phyloP scores from a whole-genome alignment of 2,329 filamentous ascomycete species.

The Alternaria conjuncta region DNA sequence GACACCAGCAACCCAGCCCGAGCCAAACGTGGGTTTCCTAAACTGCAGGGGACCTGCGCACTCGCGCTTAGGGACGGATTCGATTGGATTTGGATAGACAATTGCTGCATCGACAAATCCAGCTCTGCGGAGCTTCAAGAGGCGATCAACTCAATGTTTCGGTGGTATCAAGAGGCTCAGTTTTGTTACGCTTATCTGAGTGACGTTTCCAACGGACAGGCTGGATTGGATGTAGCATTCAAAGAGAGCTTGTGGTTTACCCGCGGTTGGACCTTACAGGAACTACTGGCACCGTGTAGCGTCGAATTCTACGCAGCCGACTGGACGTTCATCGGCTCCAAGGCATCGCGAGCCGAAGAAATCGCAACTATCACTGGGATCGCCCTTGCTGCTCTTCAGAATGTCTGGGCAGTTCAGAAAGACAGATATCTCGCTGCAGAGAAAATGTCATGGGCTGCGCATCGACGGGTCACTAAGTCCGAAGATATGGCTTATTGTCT shows the following conservation, averaged over 20 bases:
- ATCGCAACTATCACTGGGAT: background rate
- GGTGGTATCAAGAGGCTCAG: constrained; percentile 12
- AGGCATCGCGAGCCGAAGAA: background rate
- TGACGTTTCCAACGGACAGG: background rate
- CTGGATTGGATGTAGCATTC: background rate
- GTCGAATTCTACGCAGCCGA: constrained; percentile 8
- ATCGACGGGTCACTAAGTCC: background rate
- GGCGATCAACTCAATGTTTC: constrained; percentile 24
- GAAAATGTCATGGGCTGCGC: constrained; percentile 23
- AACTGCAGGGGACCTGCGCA: background rate
- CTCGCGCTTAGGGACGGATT: background rate
- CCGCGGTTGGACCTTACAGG: constrained; percentile 6
- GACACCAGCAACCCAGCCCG: background rate
- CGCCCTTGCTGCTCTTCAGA: background rate
- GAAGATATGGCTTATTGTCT: constrained; percentile 22
- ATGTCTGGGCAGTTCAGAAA: background rate
- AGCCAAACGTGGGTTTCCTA: background rate
- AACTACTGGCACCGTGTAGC: constrained; percentile 5
- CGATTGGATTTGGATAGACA: constrained; percentile 18
- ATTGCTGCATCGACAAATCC: constrained; percentile 24
- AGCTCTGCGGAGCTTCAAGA: constrained; percentile 15
- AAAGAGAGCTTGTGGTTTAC: background rate
- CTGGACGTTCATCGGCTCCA: background rate
- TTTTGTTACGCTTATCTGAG: constrained; percentile 11
- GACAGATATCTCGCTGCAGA: background rate